These are phyloP conservation scores for Penicillium palitans DNA, from an alignment of 2,329 filamentous ascomycete genomes.

Conservation along the genomic window DNA sequence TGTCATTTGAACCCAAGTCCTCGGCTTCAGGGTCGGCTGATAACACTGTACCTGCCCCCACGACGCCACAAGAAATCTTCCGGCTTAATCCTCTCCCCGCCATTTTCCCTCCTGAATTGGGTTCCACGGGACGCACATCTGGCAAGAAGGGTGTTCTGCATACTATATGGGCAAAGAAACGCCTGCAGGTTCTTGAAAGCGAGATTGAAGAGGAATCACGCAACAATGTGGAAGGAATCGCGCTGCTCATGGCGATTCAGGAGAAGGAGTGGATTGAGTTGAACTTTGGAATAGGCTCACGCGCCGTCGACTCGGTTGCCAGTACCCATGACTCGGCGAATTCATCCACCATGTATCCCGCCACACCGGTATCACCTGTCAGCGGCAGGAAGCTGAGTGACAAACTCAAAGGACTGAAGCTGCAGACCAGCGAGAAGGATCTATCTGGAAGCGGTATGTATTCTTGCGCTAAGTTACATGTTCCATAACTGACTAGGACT, in stretches of 20 bases:
- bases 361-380: slow-evolving; percentile 62
- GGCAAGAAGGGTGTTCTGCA: slow-evolving; percentile 82
- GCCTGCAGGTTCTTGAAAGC: slow-evolving; percentile 69
- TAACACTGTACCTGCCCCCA: too few species aligned
- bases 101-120: slow-evolving; percentile 77
- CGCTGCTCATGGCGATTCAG: slow-evolving; percentile 76
- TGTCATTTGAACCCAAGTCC: too few species aligned
- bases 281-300: slow-evolving; percentile 67
- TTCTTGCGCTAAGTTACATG: too few species aligned
- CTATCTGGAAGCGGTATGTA: slow-evolving; percentile 8
- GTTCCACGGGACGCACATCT: slow-evolving; percentile 63
- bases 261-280: slow-evolving; percentile 84
- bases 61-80: too few species aligned
- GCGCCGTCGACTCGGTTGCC: slow-evolving; percentile 38
- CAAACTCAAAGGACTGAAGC: slow-evolving; percentile 74
- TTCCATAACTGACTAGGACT: too few species aligned
- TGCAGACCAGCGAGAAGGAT: slow-evolving; percentile 71
- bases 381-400: slow-evolving; percentile 71
- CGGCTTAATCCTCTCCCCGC: slow-evolving; percentile 74
- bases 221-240: slow-evolving; percentile 76
- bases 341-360: slow-evolving; percentile 36
- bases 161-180: slow-evolving; percentile 85
- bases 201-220: slow-evolving; percentile 75
- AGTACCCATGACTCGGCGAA: slow-evolving; percentile 25
- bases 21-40: too few species aligned